A percentile compares a stretch with the other conserved stretches of the same genome.
Evolutionary conservation across 495 filamentous ascomycete genomes (phyloP).

Genomic region (Penicillium mononematosum): DNA sequence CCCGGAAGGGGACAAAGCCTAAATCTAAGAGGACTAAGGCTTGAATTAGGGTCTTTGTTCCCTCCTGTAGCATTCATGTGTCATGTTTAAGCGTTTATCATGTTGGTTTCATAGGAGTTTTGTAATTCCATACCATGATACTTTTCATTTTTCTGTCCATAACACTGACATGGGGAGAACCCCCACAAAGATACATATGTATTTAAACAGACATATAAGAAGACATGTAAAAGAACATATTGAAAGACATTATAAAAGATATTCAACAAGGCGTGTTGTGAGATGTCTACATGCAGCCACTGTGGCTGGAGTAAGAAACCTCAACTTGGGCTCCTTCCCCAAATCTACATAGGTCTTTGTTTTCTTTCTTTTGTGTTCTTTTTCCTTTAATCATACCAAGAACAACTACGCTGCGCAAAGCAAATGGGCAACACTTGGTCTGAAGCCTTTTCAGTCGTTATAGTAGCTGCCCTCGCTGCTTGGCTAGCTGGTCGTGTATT

Average conservation of each 20-base stretch:
- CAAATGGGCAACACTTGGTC: too few species aligned
- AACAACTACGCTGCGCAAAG: too few species aligned
- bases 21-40: constrained; percentile 21
- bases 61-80: constrained; percentile 1
- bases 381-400: neutral
- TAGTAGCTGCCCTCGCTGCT: too few species aligned
- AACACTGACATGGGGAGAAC: neutral
- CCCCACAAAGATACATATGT: neutral
- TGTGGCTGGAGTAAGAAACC: constrained; percentile 13
- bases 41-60: constrained; percentile 7
- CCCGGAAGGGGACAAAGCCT: constrained; percentile 22
- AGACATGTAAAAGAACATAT: too few species aligned
- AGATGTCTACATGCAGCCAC: constrained; percentile 2
- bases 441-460: too few species aligned
- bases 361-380: neutral
- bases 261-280: neutral
- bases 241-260: neutral
- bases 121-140: constrained; percentile 13
- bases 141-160: neutral
- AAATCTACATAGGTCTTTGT: neutral
- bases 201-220: too few species aligned
- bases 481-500: too few species aligned
- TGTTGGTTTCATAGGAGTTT: constrained; percentile 10
- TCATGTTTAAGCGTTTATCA: constrained; percentile 9
- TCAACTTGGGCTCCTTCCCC: constrained; percentile 15